Evolutionary conservation across 768 basidiomycete species (phyloP).

Genomic region (Sporobolomyces pararoseus): DNA sequence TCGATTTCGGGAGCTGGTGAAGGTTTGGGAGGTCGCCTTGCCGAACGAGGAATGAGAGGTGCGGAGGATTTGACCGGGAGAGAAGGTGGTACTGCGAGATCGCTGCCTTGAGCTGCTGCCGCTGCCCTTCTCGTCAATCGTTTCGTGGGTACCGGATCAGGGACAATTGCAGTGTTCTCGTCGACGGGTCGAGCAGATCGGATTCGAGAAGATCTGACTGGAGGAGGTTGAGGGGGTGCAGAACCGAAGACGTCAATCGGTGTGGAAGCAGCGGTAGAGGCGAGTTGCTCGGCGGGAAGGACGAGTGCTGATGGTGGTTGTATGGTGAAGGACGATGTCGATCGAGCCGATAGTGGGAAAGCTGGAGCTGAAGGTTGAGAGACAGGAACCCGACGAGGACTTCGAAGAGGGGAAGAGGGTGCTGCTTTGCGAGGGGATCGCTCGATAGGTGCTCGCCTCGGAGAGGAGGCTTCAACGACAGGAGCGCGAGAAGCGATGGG

Average conservation of each 20-base stretch:
- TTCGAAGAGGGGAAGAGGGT: conserved; percentile 11
- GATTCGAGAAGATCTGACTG: neutral
- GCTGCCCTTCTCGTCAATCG: conserved; percentile 2
- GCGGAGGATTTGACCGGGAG: neutral
- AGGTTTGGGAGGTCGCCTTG: neutral
- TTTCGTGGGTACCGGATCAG: neutral
- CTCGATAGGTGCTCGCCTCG: neutral
- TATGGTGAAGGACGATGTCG: neutral
- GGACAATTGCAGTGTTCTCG: neutral
- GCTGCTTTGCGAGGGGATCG: neutral
- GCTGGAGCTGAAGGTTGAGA: neutral
- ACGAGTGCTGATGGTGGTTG: neutral
- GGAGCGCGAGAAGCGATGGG: neutral
- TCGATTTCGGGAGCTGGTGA: neutral
- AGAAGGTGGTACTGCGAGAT: neutral
- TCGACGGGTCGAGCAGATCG: neutral
- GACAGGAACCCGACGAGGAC: conserved; percentile 22
- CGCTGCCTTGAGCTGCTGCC: neutral
- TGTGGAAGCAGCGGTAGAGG: neutral
- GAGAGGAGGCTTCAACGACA: no score
- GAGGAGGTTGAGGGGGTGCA: neutral
- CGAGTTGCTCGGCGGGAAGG: conserved; percentile 13
- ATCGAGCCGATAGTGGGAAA: neutral
- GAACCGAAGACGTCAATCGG: conserved; percentile 9
- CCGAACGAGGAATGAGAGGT: conserved; percentile 5